Conservation (phyloP, 192 early-diverging fungal genomes). For the Coemansia sp. region DNA sequence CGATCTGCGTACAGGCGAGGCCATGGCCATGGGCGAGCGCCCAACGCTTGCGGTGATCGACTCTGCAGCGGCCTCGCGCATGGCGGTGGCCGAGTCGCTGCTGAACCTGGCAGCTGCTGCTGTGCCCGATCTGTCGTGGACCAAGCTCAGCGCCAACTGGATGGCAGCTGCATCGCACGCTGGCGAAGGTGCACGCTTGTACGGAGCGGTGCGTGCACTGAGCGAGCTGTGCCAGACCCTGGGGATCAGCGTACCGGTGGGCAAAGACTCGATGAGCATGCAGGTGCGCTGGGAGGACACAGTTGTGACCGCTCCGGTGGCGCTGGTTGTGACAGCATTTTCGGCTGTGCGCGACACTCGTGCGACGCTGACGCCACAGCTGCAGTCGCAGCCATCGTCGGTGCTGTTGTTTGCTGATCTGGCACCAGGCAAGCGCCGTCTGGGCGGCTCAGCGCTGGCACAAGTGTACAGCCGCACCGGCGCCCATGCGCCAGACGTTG, state of each 20-base stretch:
- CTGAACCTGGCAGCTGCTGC: conserved; percentile 90
- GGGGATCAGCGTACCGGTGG: conserved; percentile 94
- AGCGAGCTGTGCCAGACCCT: conserved; percentile 92
- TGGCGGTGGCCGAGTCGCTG: conserved; percentile 94
- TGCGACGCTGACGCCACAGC: conserved; percentile 86
- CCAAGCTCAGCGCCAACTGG: conserved; percentile 96
- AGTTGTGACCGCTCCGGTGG: conserved; percentile 83
- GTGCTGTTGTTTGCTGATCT: conserved; percentile 85
- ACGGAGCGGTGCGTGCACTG: conserved; percentile 89
- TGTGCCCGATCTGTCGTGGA: conserved; percentile 67
- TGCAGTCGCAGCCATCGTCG: conserved; percentile 43
- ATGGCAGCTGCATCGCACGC: conserved; percentile 90
- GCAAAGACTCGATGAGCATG: conserved; percentile 99
- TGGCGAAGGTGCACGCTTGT: conserved; percentile 91
- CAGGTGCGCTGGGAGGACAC: conserved; percentile 70
- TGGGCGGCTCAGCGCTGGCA: conserved; percentile 92
- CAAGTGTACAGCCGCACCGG: conserved; percentile 89
- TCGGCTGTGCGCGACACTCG: conserved; percentile 83
- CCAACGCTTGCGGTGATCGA: conserved; percentile 82
- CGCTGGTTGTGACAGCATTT: conserved; percentile 92
- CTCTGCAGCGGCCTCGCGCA: conserved; percentile 87
- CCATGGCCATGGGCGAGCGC: conserved; percentile 98
- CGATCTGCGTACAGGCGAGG: conserved; percentile 75
- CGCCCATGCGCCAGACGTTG: conserved; percentile 82
- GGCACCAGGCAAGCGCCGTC: conserved; percentile 74